Conservation (phyloP, 2,329 filamentous ascomycete species). For the Monosporascus sp. region DNA sequence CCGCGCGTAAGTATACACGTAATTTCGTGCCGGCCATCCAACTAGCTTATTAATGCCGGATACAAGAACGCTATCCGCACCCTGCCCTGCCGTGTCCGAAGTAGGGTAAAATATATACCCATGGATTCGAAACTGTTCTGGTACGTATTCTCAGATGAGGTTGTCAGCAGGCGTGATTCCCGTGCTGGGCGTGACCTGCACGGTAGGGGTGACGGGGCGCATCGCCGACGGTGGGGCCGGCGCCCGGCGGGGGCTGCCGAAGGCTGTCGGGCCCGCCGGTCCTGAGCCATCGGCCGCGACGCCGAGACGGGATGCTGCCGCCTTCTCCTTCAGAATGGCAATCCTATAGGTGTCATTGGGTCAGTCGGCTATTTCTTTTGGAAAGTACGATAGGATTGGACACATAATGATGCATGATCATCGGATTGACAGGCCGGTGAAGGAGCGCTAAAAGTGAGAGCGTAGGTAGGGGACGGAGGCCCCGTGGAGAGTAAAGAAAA, state of each 20-base stretch:
- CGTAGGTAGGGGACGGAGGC: constrained; percentile 2
- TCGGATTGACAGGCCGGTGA: not conserved
- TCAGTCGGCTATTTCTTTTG: no score
- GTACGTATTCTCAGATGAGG: constrained; percentile 13
- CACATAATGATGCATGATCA: not conserved
- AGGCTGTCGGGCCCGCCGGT: constrained; percentile 8
- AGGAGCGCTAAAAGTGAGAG: not conserved
- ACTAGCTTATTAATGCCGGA: no score
- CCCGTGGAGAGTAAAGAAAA: not conserved
- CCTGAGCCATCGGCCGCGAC: constrained; percentile 29
- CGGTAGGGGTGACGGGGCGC: constrained; percentile 10
- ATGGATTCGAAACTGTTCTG: no score
- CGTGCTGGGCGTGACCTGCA: constrained; percentile 13
- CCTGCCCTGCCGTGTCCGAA: no score
- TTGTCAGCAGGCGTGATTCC: constrained; percentile 14
- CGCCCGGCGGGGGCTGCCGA: constrained; percentile 18
- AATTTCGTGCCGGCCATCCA: no score
- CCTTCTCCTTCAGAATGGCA: constrained; percentile 46
- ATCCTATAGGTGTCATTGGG: constrained; percentile 30
- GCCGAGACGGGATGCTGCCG: constrained; percentile 42
- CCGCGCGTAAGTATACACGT: no score
- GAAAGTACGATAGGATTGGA: not conserved
- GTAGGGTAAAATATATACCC: no score
- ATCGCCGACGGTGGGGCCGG: constrained; percentile 16
- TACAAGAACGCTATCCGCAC: no score